Base-by-base conservation (phyloP, 768 basidiomycete species). In the Pleurotus platypus region DNA sequence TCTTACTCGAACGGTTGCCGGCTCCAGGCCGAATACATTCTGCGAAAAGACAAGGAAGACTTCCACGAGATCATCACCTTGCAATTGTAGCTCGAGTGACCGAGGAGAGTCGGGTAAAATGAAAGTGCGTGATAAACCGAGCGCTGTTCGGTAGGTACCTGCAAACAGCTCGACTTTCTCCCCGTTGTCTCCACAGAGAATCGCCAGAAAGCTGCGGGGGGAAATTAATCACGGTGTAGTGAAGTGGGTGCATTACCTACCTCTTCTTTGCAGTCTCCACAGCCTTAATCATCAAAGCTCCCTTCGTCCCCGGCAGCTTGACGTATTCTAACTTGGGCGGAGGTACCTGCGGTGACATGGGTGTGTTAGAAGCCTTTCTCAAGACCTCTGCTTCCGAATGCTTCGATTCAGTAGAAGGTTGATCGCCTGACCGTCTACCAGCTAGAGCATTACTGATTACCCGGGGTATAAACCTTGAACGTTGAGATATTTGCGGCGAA, bases 121-220 rank as follows among this genome's bases (percentile, higher is more conserved):
- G 68, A 95, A 95, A 1, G 93, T 95, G 45, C 93, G 82, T n/a
- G 92, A 94, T 35, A 95, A 79, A 0, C 89, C 89, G 12, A 95
- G 82, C 4, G 93, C 92, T n/a, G 90, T 91, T 55, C 89, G 80
- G 62, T 91, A 90, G 9, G 93, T 93, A 24, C 94, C 93, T 40
- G 94, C 93, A 69, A 95, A 96, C 9, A 96, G 75, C 65, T 96
- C 93, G 47, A 96, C 92, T 65, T 94, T 92, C 74, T 95, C 93
- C 13, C 92, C 94, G 61, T 85, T 89, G 35, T 95, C 94, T 16
- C 93, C 93, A 61, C 94, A 95, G 0, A 96, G 80, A 64, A 95
- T 94, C 7, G 94, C 93, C 20, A 96, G 80, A 75, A 95, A 96
- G 69, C 92, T 94, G 59, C 50, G 42, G 51, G 22, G 4, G 30